Base-by-base conservation (phyloP, 1,284 basidiomycete genomes). In the Termitomyces sp. region DNA sequence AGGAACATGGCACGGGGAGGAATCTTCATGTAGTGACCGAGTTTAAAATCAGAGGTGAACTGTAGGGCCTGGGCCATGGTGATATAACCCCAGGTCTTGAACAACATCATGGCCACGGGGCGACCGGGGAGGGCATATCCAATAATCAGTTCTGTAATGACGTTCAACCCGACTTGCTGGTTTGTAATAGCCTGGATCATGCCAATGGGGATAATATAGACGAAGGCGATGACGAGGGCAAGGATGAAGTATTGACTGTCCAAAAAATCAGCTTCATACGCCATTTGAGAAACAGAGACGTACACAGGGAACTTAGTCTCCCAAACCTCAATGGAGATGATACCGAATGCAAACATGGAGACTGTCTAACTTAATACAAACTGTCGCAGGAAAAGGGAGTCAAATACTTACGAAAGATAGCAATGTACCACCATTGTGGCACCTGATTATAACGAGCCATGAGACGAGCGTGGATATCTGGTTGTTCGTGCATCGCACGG, bases 401-500 rank as follows among this genome's bases (percentile, higher is more conserved):
- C 19, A 9, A 33, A 44, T 21, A 62, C 72, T 54, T 51, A 75
- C 72, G 37, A 61, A 79, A 80, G 39, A 79, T 75, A 56, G 78
- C 76, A 0, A 77, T 71, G 59, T 79, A 79, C 75, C 83, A 88
- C 86, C 86, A 91, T 57, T 88, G 79, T 0, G 88, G 88, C 0
- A 91, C 86, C 65, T 86, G 82, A 2, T 70, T 74, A 68, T 96
- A 96, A 52, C 76, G 76, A 10, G 82, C 69, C 91, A 95, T 94
- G 28, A 94, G 73, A n/a, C 81, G 75, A 16, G 83, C 82, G 67
- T 96, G 93, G 48, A 96, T 84, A 71, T 96, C 93, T 7, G 90
- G 88, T 60, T 89, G 84, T 62, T 92, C 89, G 45, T 77, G 65
- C 62, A 86, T 75, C 10, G 83, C 78, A 31, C 80, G 75, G 24